A percentile compares a stretch with the other conserved stretches of the same genome.
Evolutionary conservation across 306 rosid genomes (phyloP).

Genomic region (Sicyos baderoa): DNA sequence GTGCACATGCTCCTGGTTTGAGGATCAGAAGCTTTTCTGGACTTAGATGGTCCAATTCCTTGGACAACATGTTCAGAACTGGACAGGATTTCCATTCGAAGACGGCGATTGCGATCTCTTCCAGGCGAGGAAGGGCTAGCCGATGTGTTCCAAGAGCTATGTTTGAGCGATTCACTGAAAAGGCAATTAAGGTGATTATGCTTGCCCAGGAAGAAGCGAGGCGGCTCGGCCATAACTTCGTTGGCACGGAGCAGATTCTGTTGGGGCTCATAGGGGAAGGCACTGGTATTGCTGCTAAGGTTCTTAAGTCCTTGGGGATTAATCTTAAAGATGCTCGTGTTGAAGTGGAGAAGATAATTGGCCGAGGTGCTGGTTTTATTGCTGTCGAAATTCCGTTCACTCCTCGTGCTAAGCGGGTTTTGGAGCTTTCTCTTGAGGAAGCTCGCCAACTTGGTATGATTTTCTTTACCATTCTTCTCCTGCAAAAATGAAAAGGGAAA

Average conservation of each 20-base stretch:
- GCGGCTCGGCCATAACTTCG: conserved; percentile 95
- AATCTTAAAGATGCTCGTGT: conserved; percentile 96
- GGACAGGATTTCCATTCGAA: conserved; percentile 48
- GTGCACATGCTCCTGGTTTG: conserved; percentile 36
- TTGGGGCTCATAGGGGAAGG: conserved; percentile 98
- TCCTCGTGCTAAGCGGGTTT: conserved; percentile 98
- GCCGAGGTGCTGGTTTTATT: conserved; percentile 97
- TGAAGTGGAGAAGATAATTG: conserved; percentile 96
- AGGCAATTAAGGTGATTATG: conserved; percentile 93
- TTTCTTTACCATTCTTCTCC: too few species aligned
- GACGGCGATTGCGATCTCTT: conserved; percentile 42
- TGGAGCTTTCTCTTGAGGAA: conserved; percentile 95
- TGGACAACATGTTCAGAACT: conserved; percentile 52
- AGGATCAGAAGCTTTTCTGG: conserved; percentile 62
- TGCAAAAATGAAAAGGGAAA: too few species aligned
- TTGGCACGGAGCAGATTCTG: conserved; percentile 94
- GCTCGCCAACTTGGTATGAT: conserved; percentile 91
- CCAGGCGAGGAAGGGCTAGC: conserved; percentile 45
- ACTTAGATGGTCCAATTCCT: conserved; percentile 48
- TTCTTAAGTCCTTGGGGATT: conserved; percentile 90
- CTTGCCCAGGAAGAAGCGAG: conserved; percentile 99
- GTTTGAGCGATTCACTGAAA: conserved; percentile 98
- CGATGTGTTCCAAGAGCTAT: conserved; percentile 71
- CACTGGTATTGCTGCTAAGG: conserved; percentile 96
- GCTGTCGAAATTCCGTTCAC: conserved; percentile 97